Base-by-base conservation (phyloP, 2,329 filamentous ascomycete genomes). In the Calonectria pteridis region DNA sequence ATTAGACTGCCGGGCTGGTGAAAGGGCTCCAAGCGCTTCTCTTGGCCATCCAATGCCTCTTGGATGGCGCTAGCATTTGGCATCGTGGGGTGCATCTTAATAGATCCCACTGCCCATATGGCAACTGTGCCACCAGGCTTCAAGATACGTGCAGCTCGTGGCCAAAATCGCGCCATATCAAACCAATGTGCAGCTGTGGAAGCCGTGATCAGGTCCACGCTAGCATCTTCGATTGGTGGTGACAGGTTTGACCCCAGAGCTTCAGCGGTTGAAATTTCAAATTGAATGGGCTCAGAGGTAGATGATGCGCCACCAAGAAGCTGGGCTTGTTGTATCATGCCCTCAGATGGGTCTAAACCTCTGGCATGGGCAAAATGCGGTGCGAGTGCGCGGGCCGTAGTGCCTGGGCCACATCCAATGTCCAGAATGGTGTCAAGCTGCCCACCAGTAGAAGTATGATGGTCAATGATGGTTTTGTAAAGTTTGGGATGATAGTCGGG, bases 141-240 rank as follows among this genome's bases (percentile, higher is more conserved):
- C 7, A 92, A 81, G 0, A 88, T 81, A 18, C 82, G 81, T 0
- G 86, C 87, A 0, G 88, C 89, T 0, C 82, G 81, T 4, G 74
- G 63, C 86, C 88, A 91, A 82, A 91, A 91, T 0, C 69, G 68
- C 0, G 82, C 75, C 85, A 91, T 86, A 75, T 91, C 85, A 81
- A 92, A 91, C 90, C 90, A 92, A 79, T 92, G 90, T 0, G 88
- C 88, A 0, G 88, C 86, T 4, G 84, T 89, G 0, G 87, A 87
- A 83, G 86, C 86, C 0, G 85, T 87, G 74, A 90, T 83, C 18
- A 91, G 79, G 77, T 90, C 89, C 10, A 90, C 85, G 65, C 81
- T 85, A 9, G 71, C 77, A 31, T 84, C 83, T 4, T 74, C 74
- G 4, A 87, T 72, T 1, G 78, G 77, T 33, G 51, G 74, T 74